These are phyloP conservation scores for Botrytis tulipae DNA, from an alignment of 2,329 filamentous ascomycete genomes.

Conservation along the genomic window DNA sequence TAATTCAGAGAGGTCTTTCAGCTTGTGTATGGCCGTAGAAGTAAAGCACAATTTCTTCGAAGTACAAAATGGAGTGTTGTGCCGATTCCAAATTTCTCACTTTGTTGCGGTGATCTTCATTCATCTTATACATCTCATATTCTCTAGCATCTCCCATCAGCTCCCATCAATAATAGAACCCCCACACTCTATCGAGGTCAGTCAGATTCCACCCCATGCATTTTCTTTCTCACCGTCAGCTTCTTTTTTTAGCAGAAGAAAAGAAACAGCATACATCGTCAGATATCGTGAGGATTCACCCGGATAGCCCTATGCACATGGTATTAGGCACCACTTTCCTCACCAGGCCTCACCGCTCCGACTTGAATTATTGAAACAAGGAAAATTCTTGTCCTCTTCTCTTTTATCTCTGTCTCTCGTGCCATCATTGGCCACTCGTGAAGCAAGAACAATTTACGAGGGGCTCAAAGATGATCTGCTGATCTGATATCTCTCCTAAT, in stretches of 20 bases:
- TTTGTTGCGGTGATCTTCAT: not conserved
- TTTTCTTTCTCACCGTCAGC: constrained; percentile 3
- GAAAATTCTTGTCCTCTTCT: constrained; percentile 4
- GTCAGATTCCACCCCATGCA: not conserved
- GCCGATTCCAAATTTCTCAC: not conserved
- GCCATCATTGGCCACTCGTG: constrained; percentile 1
- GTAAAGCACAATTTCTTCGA: not conserved
- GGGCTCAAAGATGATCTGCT: not conserved
- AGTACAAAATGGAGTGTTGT: constrained; percentile 2
- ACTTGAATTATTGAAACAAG: not conserved
- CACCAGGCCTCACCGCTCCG: constrained; percentile 13
- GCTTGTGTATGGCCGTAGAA: not conserved
- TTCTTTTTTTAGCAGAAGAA: not conserved
- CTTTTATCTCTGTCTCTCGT: not conserved
- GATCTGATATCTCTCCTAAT: not conserved
- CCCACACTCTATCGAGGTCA: constrained; percentile 7
- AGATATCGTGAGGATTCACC: constrained; percentile 15
- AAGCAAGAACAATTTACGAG: constrained; percentile 16
- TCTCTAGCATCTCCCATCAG: not conserved
- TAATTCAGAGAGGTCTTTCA: not conserved
- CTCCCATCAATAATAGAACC: not conserved
- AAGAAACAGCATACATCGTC: not conserved
- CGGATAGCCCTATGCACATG: constrained; percentile 6
- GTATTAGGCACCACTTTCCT: constrained; percentile 6
- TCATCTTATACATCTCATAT: constrained; percentile 9